A percentile compares a stretch with the other conserved stretches of the same genome.
phyloP scores from a whole-genome alignment of 345 rosid genomes.

The Viola odorata region DNA sequence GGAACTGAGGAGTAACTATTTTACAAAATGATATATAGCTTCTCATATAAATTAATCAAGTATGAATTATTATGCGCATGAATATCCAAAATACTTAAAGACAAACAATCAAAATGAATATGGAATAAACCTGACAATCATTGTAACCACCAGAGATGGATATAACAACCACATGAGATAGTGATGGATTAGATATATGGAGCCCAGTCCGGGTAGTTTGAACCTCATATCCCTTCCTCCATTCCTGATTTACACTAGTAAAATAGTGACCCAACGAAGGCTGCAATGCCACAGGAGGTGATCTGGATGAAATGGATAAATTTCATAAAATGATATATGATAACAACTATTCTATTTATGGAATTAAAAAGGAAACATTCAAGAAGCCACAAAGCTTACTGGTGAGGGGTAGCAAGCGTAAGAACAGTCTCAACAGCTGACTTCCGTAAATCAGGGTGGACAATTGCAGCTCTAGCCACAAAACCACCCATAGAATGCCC shows the following conservation, averaged over 20 bases:
- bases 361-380: constrained; percentile 17
- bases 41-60: neutral
- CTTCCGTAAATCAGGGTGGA: constrained; percentile 78
- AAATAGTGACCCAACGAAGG: constrained; percentile 91
- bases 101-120: too few species aligned
- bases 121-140: constrained; percentile 72
- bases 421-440: constrained; percentile 78
- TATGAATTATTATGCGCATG: neutral
- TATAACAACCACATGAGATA: constrained; percentile 70
- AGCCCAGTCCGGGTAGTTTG: constrained; percentile 47
- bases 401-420: constrained; percentile 94
- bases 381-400: constrained; percentile 48
- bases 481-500: constrained; percentile 99
- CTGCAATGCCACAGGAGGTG: constrained; percentile 95
- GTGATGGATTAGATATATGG: constrained; percentile 48
- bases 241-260: constrained; percentile 65
- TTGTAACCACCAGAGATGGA: constrained; percentile 88
- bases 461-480: constrained; percentile 94
- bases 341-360: constrained; percentile 19
- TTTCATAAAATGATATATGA: constrained; percentile 3
- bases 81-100: too few species aligned
- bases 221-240: constrained; percentile 76
- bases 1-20: neutral
- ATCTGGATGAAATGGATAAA: constrained; percentile 50
- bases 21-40: neutral